Evolutionary conservation across 805 yeast species (phyloP).

Genomic region (Ogataea allantospora): DNA sequence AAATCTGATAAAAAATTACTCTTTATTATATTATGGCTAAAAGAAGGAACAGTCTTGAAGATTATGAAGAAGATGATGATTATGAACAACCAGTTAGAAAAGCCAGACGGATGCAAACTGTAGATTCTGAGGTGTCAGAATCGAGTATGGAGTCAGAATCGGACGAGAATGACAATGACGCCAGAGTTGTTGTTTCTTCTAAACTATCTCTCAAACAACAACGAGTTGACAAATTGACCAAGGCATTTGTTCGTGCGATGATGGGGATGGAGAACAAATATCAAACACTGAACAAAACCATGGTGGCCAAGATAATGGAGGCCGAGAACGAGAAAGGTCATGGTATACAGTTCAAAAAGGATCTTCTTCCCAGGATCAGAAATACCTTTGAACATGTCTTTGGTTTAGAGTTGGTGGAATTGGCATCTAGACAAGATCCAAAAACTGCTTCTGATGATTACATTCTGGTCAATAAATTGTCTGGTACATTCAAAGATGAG

Average conservation of each 20-base stretch:
- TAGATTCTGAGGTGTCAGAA: background rate
- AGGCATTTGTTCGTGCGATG: constrained; percentile 28
- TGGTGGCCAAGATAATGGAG: constrained; percentile 29
- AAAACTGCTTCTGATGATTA: constrained; percentile 23
- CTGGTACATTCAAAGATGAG: constrained; percentile 22
- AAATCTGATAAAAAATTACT: constrained; percentile 1
- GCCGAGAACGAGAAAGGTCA: constrained; percentile 30
- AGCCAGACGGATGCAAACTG: background rate
- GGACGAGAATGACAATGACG: constrained; percentile 5
- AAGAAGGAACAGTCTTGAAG: constrained; percentile 8
- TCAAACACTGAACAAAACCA: constrained; percentile 28
- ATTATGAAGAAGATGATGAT: constrained; percentile 10
- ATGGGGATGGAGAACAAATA: constrained; percentile 29
- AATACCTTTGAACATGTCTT: constrained; percentile 18
- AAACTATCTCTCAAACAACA: constrained; percentile 13
- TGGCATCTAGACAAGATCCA: constrained; percentile 13
- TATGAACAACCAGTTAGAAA: constrained; percentile 10
- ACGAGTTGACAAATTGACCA: constrained; percentile 22
- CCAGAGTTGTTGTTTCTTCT: constrained; percentile 4
- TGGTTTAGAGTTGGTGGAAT: constrained; percentile 28
- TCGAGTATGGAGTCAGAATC: constrained; percentile 4
- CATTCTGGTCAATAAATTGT: constrained; percentile 25
- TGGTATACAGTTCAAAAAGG: constrained; percentile 27
- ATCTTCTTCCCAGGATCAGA: constrained; percentile 22
- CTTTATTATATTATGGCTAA: constrained; percentile 7